Conservation (phyloP, 352 stramenopile species). For the Vaucheria bursata region DNA sequence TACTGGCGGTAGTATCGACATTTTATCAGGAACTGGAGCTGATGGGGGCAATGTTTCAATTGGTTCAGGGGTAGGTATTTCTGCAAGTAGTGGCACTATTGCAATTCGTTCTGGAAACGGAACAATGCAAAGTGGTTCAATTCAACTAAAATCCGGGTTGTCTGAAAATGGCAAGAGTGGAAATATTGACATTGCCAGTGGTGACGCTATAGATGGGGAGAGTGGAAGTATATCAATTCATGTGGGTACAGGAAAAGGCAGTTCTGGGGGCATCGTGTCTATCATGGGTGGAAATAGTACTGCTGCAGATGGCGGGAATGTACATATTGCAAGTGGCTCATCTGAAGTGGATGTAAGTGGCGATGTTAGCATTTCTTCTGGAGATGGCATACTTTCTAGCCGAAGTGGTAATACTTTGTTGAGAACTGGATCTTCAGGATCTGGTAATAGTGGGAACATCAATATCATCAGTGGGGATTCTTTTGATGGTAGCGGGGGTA, state of each 20-base stretch:
- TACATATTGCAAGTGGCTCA: background rate
- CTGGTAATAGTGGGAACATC: slow-evolving; percentile 35
- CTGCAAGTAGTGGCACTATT: slow-evolving; percentile 15
- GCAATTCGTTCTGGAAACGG: slow-evolving; percentile 15
- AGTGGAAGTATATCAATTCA: background rate
- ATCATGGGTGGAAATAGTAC: background rate
- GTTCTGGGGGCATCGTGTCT: background rate
- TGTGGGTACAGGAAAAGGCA: background rate
- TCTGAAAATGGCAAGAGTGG: background rate
- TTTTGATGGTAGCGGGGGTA: slow-evolving; percentile 15
- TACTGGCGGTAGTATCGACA: background rate
- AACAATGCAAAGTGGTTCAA: background rate
- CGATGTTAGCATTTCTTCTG: background rate
- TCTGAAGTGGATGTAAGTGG: background rate
- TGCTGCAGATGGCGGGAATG: background rate
- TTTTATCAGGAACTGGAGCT: background rate
- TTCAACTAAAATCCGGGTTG: background rate
- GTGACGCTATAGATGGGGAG: background rate
- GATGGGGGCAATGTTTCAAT: slow-evolving; percentile 20
- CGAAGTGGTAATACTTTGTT: slow-evolving; percentile 35
- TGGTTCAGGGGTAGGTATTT: background rate
- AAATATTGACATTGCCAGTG: background rate
- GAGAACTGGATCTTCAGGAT: slow-evolving; percentile 25
- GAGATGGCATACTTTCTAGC: background rate
- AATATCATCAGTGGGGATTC: slow-evolving; percentile 24